Base-by-base conservation (phyloP, 805 yeast genomes). In the Cyberlindnera bimundalis region DNA sequence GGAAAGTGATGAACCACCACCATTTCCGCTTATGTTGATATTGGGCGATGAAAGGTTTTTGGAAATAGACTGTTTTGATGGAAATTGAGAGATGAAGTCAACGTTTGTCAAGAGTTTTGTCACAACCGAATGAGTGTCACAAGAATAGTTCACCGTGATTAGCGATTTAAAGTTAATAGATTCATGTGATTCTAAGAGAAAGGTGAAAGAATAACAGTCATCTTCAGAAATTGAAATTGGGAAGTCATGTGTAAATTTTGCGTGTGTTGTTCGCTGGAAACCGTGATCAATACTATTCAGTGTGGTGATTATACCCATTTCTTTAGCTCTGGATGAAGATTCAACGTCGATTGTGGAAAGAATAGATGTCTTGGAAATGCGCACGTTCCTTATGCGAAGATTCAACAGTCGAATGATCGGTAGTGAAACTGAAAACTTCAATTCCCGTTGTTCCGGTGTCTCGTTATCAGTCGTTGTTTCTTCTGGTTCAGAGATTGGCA, bases 331-430 rank as follows among this genome's bases (percentile, higher is more conserved):
- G 3, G 70, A 73, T 1, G 78, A 66, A 2, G 70, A 60, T 42
- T 73, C 78, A 10, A 76, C 56, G 39, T 70, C 74, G 33, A 76
- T 55, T 1, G 76, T 70, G 1, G 78, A 68, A n/a, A 76, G 53
- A 2, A 76, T 49, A 3, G 67, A 52, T 40, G 68, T 60, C 8
- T 77, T 75, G 5, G 75, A 73, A 5, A 78, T 70, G 43, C 68
- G 70, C 7, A 75, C 65, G 23, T 75, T 70, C 33, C 72, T 62
- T 14, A 76, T 56, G 38, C 69, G 64, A 6, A 76, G 60, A n/a
- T 71, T 68, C 29, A 76, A 50, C 0, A 74, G 68, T 1, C 67
- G 52, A 15, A 54, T 53, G 3, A 63, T 59, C 3, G 68, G 64
- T 6, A 64, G 19, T 7, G 32, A 13, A 5, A 29, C 23, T 9